Base-by-base conservation (phyloP, 441 rosid species). In the Gossypium schwendimanii region DNA sequence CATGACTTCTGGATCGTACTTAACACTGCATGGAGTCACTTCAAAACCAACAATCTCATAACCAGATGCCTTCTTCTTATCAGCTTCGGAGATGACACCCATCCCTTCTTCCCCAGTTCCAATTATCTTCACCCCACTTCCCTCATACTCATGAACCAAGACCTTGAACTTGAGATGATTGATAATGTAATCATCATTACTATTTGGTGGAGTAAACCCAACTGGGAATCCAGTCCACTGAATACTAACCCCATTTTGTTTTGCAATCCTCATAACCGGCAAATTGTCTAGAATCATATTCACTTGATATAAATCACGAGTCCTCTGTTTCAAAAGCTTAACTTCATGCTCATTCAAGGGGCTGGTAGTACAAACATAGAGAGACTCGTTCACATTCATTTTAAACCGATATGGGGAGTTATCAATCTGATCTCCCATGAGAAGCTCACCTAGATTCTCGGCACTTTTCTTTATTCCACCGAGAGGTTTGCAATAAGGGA, bases 151-250 rank as follows among this genome's bases (percentile, higher is more conserved):
- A 76, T 92, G 99, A 75, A 94, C 93, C 84, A 91, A 79, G 47
- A 94, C 93, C 72, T 74, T 92, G 81, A 94, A 94, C 91, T 87
- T 89, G 54, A 94, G 87, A 71, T 91, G 99, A 80, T 94, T 94
- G 73, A 94, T 85, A 47, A 94, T 87, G 85, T 86, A 94, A 82
- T 91, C 97, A 75, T 90, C 96, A 63, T 89, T 85, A 73, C 91
- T 80, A 80, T 88, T 87, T n/a, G 85, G 87, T 14, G 92, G 91
- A 0, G 89, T 81, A 74, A 81, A 91, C 61, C 99, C 99, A 69
- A 94, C 89, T 0, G 99, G 99, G 78, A 86, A 92, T 23, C 99
- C 98, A 72, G 97, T 92, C 99, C 98, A 92, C 84, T 86, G 96
- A 75, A 92, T 88, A 24, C 81, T 83, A 61, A 89, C 67, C 39